Base-by-base conservation (phyloP, 78 protist genomes). In the Anaeramoeba flamelloides region DNA sequence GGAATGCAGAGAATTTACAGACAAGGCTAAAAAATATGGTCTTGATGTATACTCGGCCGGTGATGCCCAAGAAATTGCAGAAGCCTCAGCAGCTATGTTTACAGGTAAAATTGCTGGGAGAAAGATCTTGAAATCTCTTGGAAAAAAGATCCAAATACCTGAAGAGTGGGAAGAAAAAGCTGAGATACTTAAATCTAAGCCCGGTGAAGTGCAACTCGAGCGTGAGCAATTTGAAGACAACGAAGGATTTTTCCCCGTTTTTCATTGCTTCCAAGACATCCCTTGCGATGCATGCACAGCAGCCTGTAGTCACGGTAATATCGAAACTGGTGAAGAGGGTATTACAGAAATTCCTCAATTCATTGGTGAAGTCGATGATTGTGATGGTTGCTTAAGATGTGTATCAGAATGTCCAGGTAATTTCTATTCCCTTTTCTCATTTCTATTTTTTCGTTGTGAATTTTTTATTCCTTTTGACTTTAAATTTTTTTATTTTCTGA, bases 241-340 rank as follows among this genome's bases (percentile, higher is more conserved):
- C 34, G 17, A 8, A 53, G 69, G 69, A 53, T 26, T 26, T 26
- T 33, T 3, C 53, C 80, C 80, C 12, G 1, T 12, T 17, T 4
- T 77, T 38, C 80, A 77, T 41, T 77, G 80, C 64, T 4, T 3
- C 80, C 80, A 77, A 41, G 80, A 77, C 33, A 77, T 77, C 64
- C 75, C 80, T 2, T 77, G 80, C 80, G 36, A 77, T 38, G 39
- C 80, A 38, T 77, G 80, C 2, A 38, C 32, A 38, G 4, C 38
- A 2, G 39, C 80, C 12, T 77, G 80, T 2, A 1, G 32, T 2
- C 4, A 2, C 2, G 80, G 80, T 33, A 2, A 31, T 4, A 77
- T 77, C 34, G 2, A 33, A 1, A 39, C 41, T 1, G 41, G 2
- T 34, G 4, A 4, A 3, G 1, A 77, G 1, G 1, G 1, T 2